Percentiles rank a stretch among this genome's conserved stretches.
phyloP scores from a whole-genome alignment of 805 yeast species.

The Wickerhamomyces silvicola region DNA sequence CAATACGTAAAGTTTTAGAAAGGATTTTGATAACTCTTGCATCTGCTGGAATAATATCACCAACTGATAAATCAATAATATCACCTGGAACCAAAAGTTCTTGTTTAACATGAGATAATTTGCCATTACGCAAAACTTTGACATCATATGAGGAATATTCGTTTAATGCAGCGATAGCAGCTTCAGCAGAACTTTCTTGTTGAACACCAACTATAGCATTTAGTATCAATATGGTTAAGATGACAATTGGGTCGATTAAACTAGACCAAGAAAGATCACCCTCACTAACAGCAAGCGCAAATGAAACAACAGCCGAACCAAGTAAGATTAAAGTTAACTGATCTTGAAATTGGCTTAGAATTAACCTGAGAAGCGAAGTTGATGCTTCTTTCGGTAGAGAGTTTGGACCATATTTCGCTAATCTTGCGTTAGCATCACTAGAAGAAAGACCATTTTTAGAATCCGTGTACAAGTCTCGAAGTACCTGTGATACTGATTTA shows the following conservation, averaged over 20 bases:
- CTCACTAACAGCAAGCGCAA: constrained; percentile 24
- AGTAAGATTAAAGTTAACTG: constrained; percentile 28
- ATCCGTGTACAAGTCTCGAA: constrained; percentile 11
- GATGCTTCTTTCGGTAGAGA: constrained; percentile 30
- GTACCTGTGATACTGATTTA: constrained; percentile 6
- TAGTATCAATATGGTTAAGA: constrained; percentile 37
- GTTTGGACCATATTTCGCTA: constrained; percentile 17
- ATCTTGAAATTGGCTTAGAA: constrained; percentile 31
- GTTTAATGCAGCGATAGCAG: constrained; percentile 43
- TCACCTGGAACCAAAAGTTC: constrained; percentile 42
- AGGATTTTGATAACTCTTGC: constrained; percentile 32
- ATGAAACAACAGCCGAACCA: constrained; percentile 28
- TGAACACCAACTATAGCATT: constrained; percentile 44
- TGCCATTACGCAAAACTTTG: constrained; percentile 37
- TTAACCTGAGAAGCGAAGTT: constrained; percentile 28
- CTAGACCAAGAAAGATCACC: constrained; percentile 27
- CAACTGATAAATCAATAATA: constrained; percentile 31
- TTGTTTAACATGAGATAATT: constrained; percentile 34
- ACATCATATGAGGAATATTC: constrained; percentile 42
- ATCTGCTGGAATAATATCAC: constrained; percentile 44
- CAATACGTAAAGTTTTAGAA: constrained; percentile 36
- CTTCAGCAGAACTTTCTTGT: constrained; percentile 45
- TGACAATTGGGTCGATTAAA: constrained; percentile 34
- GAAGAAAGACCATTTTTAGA: constrained; percentile 11
- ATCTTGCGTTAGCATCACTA: constrained; percentile 9